phyloP scores from a whole-genome alignment of 2,329 filamentous ascomycete species.

The Talaromyces sp. region DNA sequence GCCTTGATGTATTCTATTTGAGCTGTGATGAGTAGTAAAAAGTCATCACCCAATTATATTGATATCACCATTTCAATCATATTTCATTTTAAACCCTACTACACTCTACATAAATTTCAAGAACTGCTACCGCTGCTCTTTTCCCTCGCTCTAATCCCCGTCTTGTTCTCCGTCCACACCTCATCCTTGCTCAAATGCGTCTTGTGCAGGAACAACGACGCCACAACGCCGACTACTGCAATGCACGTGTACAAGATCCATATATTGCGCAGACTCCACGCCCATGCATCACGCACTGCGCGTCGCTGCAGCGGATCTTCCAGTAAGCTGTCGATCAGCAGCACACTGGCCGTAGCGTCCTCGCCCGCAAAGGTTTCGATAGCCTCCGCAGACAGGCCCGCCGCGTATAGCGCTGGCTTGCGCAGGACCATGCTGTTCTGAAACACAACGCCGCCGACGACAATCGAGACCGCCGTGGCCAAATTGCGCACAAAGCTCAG shows the following conservation, averaged over 20 bases:
- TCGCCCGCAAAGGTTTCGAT: conserved; percentile 33
- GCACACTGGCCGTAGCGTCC: conserved; percentile 45
- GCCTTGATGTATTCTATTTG: background rate
- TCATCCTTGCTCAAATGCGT: conserved; percentile 35
- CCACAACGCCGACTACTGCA: conserved; percentile 37
- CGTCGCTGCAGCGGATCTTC: conserved; percentile 35
- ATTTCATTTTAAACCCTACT: too few relatives aligned
- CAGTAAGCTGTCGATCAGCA: conserved; percentile 14
- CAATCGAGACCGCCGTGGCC: conserved; percentile 63
- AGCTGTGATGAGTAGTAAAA: background rate
- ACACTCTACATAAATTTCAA: too few relatives aligned
- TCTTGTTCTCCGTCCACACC: conserved; percentile 50
- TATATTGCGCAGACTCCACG: conserved; percentile 47
- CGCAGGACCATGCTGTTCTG: conserved; percentile 55
- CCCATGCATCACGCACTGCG: conserved; percentile 44
- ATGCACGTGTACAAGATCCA: conserved; percentile 46
- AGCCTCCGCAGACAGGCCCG: conserved; percentile 23
- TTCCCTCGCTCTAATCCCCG: conserved; percentile 35
- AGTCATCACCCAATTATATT: background rate
- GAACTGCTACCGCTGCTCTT: background rate
- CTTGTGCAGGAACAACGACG: conserved; percentile 43
- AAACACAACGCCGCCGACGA: conserved; percentile 74
- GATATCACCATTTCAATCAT: background rate
- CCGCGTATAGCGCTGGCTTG: conserved; percentile 60
- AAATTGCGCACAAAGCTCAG: conserved; percentile 60